Percentiles rank a stretch among this genome's conserved stretches.
Conservation (phyloP, 1,284 basidiomycete genomes). For the Volvariella volvacea region DNA sequence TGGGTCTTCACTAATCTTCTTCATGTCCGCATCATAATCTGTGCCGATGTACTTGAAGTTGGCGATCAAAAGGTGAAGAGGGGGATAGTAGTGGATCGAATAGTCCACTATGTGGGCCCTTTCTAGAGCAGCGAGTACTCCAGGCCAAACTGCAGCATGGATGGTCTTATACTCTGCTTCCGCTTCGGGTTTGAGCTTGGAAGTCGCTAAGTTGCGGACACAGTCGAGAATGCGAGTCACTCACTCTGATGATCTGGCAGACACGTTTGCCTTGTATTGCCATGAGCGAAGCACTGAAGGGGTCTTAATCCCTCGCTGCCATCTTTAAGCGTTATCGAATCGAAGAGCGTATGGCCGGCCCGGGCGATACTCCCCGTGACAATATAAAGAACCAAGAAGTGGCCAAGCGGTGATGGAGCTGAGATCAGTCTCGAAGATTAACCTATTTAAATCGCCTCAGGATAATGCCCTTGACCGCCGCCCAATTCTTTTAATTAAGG, state of each 20-base stretch:
- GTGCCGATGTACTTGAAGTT: constrained; percentile 58
- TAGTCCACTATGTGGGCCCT: constrained; percentile 71
- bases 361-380: too few relatives aligned
- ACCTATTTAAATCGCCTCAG: too few relatives aligned
- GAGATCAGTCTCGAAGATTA: too few relatives aligned
- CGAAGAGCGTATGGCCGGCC: too few relatives aligned
- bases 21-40: constrained; percentile 67
- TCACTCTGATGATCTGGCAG: constrained; percentile 68
- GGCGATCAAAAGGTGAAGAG: constrained; percentile 62
- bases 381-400: too few relatives aligned
- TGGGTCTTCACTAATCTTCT: constrained; percentile 51
- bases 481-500: too few relatives aligned
- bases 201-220: neutral
- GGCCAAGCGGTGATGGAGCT: too few relatives aligned
- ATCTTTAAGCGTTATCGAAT: too few relatives aligned
- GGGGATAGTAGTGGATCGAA: constrained; percentile 65
- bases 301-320: too few relatives aligned
- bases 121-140: constrained; percentile 60
- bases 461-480: too few relatives aligned
- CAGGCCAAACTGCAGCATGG: constrained; percentile 66
- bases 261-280: constrained; percentile 37
- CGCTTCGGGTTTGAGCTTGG: constrained; percentile 55
- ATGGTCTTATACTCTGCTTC: constrained; percentile 64
- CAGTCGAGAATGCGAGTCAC: constrained; percentile 7
- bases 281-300: too few relatives aligned